Evolutionary conservation across 116 monocot genomes (phyloP), one percentile per base, ranked within the genome.

Genomic region (Papilionanthe hybrid): DNA sequence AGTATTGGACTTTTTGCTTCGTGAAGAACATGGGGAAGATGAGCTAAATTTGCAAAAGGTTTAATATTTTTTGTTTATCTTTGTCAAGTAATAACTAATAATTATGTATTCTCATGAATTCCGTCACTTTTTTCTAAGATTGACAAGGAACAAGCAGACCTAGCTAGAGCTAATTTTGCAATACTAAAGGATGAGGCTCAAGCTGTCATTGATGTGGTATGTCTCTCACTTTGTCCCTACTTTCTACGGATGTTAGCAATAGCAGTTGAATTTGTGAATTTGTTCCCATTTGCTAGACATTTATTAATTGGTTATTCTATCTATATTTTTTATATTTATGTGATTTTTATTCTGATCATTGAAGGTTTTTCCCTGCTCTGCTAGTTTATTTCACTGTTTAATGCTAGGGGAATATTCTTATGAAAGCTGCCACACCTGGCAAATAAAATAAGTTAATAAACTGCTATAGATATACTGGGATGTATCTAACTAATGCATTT

Each of bases 21-120:
- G 81, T 81, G 94, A 94, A 76, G 96, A 94, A 75, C 86, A 92
- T 78, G 92, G 81, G 75, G 97, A 92, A 55, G 94, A 92, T 78
- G 92, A 86, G 32, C 53, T 90, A 63, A 84, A 91, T 91, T 88
- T 97, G 75, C 88, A 92, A 41, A 94, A 91, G 97, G 97, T 96
- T 66, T 42, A 1, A 67, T 10, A 42, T 27, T 48, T 66, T 60
- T 5, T 30, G 19, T 45, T 77, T 15, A 23, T 23, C 2, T 29
- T 27, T 25, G 6, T 47, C 13, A 1, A 75, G 13, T 75, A 15
- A 5, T 42, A 18, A 32, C 27, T 75, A 50, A 55, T 75, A 32
- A 45, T 12, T 27, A 19, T 58, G 29, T 72, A 55, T 72, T 19
- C 15, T 37, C 17, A 17, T 72, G 47, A 10, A 47, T 49, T 42